Base-by-base conservation (phyloP, 2,329 filamentous ascomycete genomes). In the Fusarium drepaniforme region DNA sequence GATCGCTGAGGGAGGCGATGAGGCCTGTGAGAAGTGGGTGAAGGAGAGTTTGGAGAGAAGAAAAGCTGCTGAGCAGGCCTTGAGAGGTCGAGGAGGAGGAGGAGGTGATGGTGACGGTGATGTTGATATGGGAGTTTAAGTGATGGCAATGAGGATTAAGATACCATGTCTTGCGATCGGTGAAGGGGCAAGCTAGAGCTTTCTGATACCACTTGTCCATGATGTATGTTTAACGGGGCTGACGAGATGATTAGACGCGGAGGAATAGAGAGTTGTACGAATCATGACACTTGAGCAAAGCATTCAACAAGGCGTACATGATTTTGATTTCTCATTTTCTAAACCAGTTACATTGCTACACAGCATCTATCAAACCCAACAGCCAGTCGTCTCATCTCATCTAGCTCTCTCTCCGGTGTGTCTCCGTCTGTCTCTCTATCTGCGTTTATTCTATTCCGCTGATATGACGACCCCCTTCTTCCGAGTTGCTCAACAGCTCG, bases 11-110 rank as follows among this genome's bases (percentile, higher is more conserved):
- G 93, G 91, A 0, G 86, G 90, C 1, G 86, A 89, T 4, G 89
- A 86, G 15, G 91, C 87, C 15, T 97, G 96, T 82, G 88, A 92
- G 2, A 86, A 86, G 78, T 97, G 94, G 94, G 85, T 97, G 18
- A 89, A 90, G 64, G 91, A 93, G 67, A 91, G 91, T 18, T 88
- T 92, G 84, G 84, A 85, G 73, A 88, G 89, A 81, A 91, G 86
- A 79, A 82, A 83, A 77, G 76, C 81, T 18, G 81, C 83, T 4
- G 84, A 87, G 77, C 80, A 78, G 75, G 77, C 80, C 12, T 28
- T 78, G 68, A 73, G 79, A 33, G 80, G 81, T 72, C 81, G 81
- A 67, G 75, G 70, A 8, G 72, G 82, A 72, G 81, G 82, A 16
- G 82, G 83, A 3, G 82, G 83, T 11, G 75, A 72, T 3, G 81